These are phyloP conservation scores for Tetracentron sinense DNA, from an alignment of 164 flowering plant genomes.

Conservation along the genomic window DNA sequence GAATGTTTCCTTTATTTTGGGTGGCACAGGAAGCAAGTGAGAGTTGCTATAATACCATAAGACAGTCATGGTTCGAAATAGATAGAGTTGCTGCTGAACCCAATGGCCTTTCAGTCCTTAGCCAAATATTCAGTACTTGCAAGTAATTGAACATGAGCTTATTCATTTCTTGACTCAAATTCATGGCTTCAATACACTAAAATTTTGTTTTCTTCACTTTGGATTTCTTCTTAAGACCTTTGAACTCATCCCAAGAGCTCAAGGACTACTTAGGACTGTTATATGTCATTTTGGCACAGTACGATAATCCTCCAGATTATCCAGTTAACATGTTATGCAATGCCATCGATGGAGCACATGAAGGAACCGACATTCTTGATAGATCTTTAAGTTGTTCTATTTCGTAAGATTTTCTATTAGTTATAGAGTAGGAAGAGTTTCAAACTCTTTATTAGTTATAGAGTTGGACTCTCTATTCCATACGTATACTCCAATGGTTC, in stretches of 20 bases:
- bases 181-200: no score
- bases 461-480: no score
- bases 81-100: constrained; percentile 16
- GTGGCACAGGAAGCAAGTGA: constrained; percentile 1
- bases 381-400: no score
- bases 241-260: constrained; percentile 23
- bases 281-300: constrained; percentile 30
- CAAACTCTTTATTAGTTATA: no score
- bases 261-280: constrained; percentile 20
- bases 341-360: no score
- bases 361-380: no score
- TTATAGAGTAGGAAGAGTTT: no score
- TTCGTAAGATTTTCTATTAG: no score
- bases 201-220: not conserved
- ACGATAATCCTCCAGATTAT: constrained; percentile 28
- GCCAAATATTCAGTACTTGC: constrained; percentile 15
- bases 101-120: constrained; percentile 10
- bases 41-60: constrained; percentile 14
- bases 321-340: constrained; percentile 23
- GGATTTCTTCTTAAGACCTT: constrained; percentile 17
- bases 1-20: not conserved
- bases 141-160: not conserved
- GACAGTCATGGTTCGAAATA: constrained; percentile 16
- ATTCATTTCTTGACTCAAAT: not conserved
- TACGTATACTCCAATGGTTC: no score